Conservation (phyloP, 164 flowering plant genomes). For the Sextonia rubra region DNA sequence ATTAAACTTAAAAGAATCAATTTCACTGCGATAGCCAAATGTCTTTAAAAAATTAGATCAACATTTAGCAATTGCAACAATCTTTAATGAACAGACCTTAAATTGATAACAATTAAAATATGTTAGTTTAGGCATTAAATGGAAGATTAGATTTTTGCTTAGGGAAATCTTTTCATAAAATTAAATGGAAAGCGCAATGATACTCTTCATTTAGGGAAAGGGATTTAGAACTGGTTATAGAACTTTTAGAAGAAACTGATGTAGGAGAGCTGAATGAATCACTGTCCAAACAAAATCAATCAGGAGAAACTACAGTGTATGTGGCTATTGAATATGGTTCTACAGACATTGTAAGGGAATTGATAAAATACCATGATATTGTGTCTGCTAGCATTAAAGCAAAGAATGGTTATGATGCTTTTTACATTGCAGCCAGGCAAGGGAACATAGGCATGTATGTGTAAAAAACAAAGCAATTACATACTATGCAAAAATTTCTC, state of each 20-base stretch:
- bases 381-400: slow-evolving; percentile 75
- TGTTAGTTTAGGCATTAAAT: too few species aligned
- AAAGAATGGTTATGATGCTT: slow-evolving; percentile 84
- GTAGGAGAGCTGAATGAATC: slow-evolving; percentile 50
- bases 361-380: slow-evolving; percentile 69
- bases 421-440: slow-evolving; percentile 94
- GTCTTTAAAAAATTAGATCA: too few species aligned
- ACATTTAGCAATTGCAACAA: too few species aligned
- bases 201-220: slow-evolving; percentile 74
- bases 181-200: slow-evolving; percentile 84
- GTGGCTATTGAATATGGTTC: slow-evolving; percentile 90
- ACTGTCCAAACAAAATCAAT: slow-evolving; percentile 61
- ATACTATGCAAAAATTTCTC: too few species aligned
- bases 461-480: too few species aligned
- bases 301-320: slow-evolving; percentile 83
- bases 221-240: slow-evolving; percentile 35
- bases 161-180: too few species aligned
- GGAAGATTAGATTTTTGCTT: too few species aligned
- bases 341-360: slow-evolving; percentile 62
- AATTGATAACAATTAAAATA: too few species aligned
- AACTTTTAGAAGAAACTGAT: slow-evolving; percentile 31
- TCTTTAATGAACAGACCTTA: too few species aligned
- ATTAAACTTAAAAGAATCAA: too few species aligned
- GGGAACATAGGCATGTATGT: slow-evolving; percentile 64
- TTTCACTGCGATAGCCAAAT: too few species aligned